Percentiles rank a stretch among this genome's conserved stretches.
These are phyloP conservation scores for Verbascum thapsus DNA, from an alignment of 257 asterid species.

Conservation along the genomic window DNA sequence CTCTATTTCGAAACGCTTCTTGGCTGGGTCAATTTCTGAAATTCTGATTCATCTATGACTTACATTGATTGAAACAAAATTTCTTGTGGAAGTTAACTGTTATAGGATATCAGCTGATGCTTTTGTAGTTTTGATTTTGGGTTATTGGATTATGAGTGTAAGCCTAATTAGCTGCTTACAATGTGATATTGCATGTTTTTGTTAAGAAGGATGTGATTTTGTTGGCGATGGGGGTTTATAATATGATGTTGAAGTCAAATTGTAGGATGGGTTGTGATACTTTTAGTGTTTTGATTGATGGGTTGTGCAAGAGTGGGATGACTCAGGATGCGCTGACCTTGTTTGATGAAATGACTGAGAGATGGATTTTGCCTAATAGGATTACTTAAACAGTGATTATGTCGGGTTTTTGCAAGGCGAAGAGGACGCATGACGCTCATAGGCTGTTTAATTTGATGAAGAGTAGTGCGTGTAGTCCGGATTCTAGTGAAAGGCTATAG, in stretches of 20 bases:
- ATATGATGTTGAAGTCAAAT: constrained; percentile 71
- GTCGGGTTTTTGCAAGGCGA: constrained; percentile 72
- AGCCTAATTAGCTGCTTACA: constrained; percentile 63
- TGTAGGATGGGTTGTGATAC: constrained; percentile 47
- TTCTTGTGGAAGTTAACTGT: too few relatives aligned
- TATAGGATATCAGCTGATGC: constrained; percentile 54
- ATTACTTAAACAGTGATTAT: constrained; percentile 64
- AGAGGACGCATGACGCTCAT: constrained; percentile 58
- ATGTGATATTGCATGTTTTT: constrained; percentile 57
- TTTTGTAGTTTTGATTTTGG: constrained; percentile 64
- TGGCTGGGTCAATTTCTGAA: too few relatives aligned
- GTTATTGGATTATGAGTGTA: constrained; percentile 74
- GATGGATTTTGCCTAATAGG: constrained; percentile 56
- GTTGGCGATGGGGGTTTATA: constrained; percentile 74
- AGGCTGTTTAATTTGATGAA: constrained; percentile 62
- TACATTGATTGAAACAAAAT: too few relatives aligned
- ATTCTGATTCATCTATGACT: too few relatives aligned
- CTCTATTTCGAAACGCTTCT: too few relatives aligned
- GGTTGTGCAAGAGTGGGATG: constrained; percentile 71
- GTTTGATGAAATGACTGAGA: constrained; percentile 73
- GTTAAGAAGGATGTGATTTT: constrained; percentile 52
- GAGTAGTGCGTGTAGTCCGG: constrained; percentile 56
- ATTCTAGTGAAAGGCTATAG: too few relatives aligned
- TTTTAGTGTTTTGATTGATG: constrained; percentile 67
- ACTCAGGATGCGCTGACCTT: constrained; percentile 54